A percentile compares a stretch with the other conserved stretches of the same genome.
These are phyloP conservation scores for Aureobasidium uvarum DNA, from an alignment of 2,329 filamentous ascomycete genomes.

Conservation along the genomic window DNA sequence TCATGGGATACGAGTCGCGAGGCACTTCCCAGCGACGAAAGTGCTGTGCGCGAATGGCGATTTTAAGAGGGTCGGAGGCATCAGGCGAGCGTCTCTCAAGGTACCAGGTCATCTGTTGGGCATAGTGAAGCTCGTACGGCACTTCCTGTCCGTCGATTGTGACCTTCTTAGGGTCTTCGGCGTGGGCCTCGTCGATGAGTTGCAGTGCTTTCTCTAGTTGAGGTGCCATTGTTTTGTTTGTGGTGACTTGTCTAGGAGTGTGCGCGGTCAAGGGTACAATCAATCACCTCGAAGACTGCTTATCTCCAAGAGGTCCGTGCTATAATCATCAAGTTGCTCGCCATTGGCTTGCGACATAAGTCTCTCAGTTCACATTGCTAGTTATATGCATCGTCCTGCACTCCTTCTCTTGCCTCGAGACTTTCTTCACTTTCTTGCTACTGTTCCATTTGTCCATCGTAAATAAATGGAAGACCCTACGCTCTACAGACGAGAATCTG, in stretches of 20 bases:
- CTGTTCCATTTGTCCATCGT: neutral
- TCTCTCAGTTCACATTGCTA: neutral
- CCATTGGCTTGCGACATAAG: neutral
- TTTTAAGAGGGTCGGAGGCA: conserved; percentile 64
- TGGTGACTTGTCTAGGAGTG: neutral
- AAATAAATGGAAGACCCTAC: neutral
- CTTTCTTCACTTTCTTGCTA: no score
- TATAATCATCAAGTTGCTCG: neutral
- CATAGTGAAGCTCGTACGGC: conserved; percentile 81
- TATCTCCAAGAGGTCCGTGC: conserved; percentile 23
- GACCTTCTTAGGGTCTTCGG: conserved; percentile 62
- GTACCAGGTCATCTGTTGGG: conserved; percentile 73
- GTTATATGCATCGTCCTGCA: neutral
- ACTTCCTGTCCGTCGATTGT: conserved; percentile 47
- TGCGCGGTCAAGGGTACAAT: neutral
- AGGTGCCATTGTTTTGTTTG: conserved; percentile 25
- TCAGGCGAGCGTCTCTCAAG: conserved; percentile 60
- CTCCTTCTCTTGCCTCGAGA: neutral
- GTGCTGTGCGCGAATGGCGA: conserved; percentile 82
- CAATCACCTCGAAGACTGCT: conserved; percentile 2
- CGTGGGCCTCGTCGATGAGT: conserved; percentile 72
- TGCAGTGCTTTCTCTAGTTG: conserved; percentile 53
- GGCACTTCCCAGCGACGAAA: conserved; percentile 84
- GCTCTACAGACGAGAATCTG: neutral
- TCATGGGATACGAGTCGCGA: conserved; percentile 69